Evolutionary conservation across 176 grass and related monocot species (phyloP).

Genomic region (Puccinellia tenuiflora): DNA sequence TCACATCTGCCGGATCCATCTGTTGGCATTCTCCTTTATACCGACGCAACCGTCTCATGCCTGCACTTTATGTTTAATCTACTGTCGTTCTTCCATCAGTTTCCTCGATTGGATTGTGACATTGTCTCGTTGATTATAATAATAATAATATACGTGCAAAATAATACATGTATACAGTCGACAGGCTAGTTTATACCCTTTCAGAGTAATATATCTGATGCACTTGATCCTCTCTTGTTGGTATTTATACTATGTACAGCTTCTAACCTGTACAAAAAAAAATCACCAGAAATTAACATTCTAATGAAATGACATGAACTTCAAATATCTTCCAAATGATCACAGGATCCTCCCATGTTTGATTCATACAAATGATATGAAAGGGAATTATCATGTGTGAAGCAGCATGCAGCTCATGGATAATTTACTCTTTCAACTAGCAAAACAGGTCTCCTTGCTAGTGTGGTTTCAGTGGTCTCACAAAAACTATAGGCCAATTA

Average conservation of each 20-base stretch:
- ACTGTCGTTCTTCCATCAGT: neutral
- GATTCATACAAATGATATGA: neutral
- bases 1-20: neutral
- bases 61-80: slow-evolving; percentile 7
- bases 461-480: neutral
- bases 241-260: neutral
- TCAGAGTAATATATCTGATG: neutral
- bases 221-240: slow-evolving; percentile 8
- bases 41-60: neutral
- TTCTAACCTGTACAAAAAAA: neutral
- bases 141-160: neutral
- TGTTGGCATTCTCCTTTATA: neutral
- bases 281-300: neutral
- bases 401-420: neutral
- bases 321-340: neutral
- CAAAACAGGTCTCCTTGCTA: neutral
- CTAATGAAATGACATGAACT: neutral
- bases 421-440: neutral
- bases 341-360: neutral
- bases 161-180: neutral
- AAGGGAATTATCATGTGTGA: neutral
- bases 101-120: slow-evolving; percentile 5
- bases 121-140: neutral
- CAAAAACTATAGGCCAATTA: neutral
- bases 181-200: neutral